Evolutionary conservation across 2,329 filamentous ascomycete genomes (phyloP).

Genomic region (Ambrosiella cleistominuta): DNA sequence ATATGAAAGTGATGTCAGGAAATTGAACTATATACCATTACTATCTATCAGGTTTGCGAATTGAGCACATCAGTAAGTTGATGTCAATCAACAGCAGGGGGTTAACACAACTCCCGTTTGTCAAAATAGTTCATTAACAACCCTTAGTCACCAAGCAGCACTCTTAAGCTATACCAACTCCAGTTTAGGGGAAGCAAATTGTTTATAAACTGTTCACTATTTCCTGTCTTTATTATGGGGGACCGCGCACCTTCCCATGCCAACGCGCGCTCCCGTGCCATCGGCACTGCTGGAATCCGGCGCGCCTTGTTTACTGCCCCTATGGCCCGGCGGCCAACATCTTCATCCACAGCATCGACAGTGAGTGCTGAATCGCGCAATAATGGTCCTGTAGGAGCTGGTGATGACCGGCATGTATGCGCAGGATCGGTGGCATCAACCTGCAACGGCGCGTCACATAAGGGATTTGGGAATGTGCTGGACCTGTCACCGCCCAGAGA

Average conservation of each 20-base stretch:
- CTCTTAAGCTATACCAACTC: neutral
- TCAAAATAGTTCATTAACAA: too few species aligned
- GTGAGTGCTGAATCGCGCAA: neutral
- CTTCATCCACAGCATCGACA: constrained; percentile 5
- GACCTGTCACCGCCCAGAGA: constrained; percentile 22
- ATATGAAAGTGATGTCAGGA: neutral
- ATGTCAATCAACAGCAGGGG: too few species aligned
- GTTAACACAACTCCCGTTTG: too few species aligned
- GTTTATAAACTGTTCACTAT: too few species aligned
- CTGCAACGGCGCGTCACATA: neutral
- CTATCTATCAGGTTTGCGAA: too few species aligned
- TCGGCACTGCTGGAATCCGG: constrained; percentile 7
- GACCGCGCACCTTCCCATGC: constrained; percentile 1
- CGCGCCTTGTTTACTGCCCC: constrained; percentile 9
- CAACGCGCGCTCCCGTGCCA: constrained; percentile 4
- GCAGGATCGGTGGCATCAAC: constrained; percentile 2
- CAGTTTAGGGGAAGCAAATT: neutral
- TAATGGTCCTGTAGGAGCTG: neutral
- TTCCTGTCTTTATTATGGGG: neutral
- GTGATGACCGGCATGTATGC: constrained; percentile 1
- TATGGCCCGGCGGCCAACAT: constrained; percentile 6
- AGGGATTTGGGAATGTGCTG: constrained; percentile 2
- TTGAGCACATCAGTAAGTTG: too few species aligned
- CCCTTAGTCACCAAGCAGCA: neutral
- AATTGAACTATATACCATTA: neutral